These are phyloP conservation scores for Diplodia seriata DNA, from an alignment of 2,329 filamentous ascomycete genomes.

Conservation along the genomic window DNA sequence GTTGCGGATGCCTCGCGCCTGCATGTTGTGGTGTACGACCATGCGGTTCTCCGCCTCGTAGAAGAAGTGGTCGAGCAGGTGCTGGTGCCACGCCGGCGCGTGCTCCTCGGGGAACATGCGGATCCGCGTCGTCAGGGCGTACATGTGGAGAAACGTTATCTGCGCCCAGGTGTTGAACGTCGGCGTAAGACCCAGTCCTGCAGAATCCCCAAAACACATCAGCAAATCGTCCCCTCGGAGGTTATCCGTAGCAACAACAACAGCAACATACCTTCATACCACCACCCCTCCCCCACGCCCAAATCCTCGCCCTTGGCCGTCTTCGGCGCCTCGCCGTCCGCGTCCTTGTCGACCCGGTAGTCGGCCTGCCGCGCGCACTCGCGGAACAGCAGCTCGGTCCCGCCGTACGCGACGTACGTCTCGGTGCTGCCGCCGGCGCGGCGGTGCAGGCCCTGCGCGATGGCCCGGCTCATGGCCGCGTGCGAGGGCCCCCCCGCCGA, in stretches of 20 bases:
- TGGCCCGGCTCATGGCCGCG: conserved; percentile 23
- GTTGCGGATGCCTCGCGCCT: conserved; percentile 62
- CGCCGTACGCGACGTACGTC: conserved; percentile 79
- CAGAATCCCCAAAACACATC: not conserved
- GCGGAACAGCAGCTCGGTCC: conserved; percentile 79
- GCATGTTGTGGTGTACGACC: conserved; percentile 76
- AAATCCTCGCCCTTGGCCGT: conserved; percentile 83
- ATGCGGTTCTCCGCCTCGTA: conserved; percentile 85
- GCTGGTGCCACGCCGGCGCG: conserved; percentile 81
- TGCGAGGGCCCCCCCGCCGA: conserved; percentile 12
- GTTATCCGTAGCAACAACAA: too few species aligned
- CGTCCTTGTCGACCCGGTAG: conserved; percentile 75
- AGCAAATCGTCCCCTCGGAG: not conserved
- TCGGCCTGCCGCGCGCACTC: conserved; percentile 74
- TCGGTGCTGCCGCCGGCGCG: conserved; percentile 53
- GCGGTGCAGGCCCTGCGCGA: conserved; percentile 44
- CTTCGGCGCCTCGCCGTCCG: conserved; percentile 72
- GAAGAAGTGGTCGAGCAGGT: conserved; percentile 95
- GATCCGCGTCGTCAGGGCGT: conserved; percentile 82
- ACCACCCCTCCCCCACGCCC: conserved; percentile 75
- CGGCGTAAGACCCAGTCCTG: conserved; percentile 78
- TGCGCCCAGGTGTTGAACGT: conserved; percentile 97
- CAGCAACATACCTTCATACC: conserved; percentile 74
- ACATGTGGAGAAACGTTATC: conserved; percentile 95
- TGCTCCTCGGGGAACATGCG: conserved; percentile 75